phyloP scores from a whole-genome alignment of 768 basidiomycete genomes.

The Ramaria sp. region DNA sequence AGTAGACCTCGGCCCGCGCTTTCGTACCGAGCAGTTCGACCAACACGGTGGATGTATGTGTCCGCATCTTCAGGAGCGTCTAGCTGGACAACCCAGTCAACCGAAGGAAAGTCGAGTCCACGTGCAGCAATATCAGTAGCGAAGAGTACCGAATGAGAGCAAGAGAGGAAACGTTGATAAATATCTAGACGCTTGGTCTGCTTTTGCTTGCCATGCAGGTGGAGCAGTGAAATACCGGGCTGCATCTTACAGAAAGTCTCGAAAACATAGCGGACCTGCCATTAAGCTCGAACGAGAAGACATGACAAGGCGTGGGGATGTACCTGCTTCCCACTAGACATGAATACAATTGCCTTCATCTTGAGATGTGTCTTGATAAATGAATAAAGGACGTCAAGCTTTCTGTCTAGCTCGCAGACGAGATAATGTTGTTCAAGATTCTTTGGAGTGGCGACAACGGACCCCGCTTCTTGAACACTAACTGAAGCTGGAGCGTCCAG shows the following conservation, averaged over 20 bases:
- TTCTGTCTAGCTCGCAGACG: slow-evolving; percentile 72
- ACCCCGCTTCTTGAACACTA: slow-evolving; percentile 40
- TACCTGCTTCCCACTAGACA: slow-evolving; percentile 90
- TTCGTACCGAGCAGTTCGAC: slow-evolving; percentile 89
- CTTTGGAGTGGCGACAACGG: slow-evolving; percentile 46
- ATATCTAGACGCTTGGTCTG: slow-evolving; percentile 78
- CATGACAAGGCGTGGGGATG: slow-evolving; percentile 2
- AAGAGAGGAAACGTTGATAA: slow-evolving; percentile 75
- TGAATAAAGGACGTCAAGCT: slow-evolving; percentile 85
- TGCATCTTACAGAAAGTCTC: slow-evolving; percentile 95
- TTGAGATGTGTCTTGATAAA: slow-evolving; percentile 93
- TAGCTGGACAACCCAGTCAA: slow-evolving; percentile 94
- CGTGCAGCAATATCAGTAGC: slow-evolving; percentile 96
- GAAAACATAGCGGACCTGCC: slow-evolving; percentile 76
- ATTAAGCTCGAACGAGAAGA: background rate
- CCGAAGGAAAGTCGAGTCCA: slow-evolving; percentile 90
- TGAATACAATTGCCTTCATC: slow-evolving; percentile 84
- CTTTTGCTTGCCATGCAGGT: slow-evolving; percentile 94
- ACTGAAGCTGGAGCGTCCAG: slow-evolving; percentile 74
- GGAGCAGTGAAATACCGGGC: slow-evolving; percentile 86
- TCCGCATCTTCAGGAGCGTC: slow-evolving; percentile 97
- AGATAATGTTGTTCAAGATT: slow-evolving; percentile 85
- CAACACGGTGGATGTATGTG: slow-evolving; percentile 95
- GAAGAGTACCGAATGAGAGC: slow-evolving; percentile 77
- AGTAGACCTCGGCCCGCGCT: slow-evolving; percentile 79